Conservation (phyloP, 2,329 filamentous ascomycete species). For the Alternaria arborescens region DNA sequence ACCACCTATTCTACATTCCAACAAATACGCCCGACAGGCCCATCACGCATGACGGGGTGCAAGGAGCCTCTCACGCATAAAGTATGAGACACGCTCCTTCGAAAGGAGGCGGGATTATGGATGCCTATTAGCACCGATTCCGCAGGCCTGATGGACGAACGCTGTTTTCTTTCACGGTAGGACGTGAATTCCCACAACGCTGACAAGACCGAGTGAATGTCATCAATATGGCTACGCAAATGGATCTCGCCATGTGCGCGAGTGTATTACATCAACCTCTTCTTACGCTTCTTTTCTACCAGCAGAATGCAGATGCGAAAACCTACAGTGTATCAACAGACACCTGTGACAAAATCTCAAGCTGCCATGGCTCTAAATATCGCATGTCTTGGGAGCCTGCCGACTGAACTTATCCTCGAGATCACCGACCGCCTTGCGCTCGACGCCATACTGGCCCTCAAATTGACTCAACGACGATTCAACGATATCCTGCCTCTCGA, state of each 20-base stretch:
- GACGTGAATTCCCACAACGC: not conserved
- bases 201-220: not conserved
- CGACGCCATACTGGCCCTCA: conserved; percentile 51
- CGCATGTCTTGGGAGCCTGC: conserved; percentile 40
- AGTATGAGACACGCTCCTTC: conserved; percentile 1
- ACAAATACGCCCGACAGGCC: conserved; percentile 2
- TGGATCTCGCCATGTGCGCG: not conserved
- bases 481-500: conserved; percentile 37
- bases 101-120: not conserved
- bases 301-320: not conserved
- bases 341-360: not conserved
- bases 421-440: conserved; percentile 48
- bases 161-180: not conserved
- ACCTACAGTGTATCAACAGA: not conserved
- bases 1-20: conserved; percentile 4
- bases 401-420: conserved; percentile 53
- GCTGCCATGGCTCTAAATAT: conserved; percentile 15
- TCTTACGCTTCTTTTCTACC: not conserved
- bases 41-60: conserved; percentile 1
- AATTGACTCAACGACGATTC: conserved; percentile 46
- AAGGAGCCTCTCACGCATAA: not conserved
- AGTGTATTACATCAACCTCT: not conserved
- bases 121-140: not conserved
- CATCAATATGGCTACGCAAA: not conserved
- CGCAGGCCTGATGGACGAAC: not conserved